These are phyloP conservation scores for Flaveria floridana DNA, from an alignment of 140 eudicot species.

Conservation along the genomic window DNA sequence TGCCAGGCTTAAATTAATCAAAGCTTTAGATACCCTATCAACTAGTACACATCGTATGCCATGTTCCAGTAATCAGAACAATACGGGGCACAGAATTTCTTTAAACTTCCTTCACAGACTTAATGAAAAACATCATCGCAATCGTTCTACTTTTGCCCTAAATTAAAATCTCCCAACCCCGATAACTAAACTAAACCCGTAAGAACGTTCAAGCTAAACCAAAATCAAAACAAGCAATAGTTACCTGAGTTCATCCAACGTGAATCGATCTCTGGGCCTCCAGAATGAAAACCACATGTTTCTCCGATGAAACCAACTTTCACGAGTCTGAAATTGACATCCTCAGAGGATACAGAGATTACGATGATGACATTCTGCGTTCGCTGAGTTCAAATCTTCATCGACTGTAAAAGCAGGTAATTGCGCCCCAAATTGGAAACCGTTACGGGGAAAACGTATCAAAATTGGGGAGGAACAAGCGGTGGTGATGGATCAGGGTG, in stretches of 20 bases:
- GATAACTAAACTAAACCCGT: slow-evolving; percentile 13
- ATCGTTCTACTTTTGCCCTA: slow-evolving; percentile 26
- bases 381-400: slow-evolving; percentile 27
- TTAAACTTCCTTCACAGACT: background rate
- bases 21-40: too few relatives aligned
- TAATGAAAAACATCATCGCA: slow-evolving; percentile 2
- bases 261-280: slow-evolving; percentile 79
- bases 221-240: background rate
- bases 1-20: too few relatives aligned
- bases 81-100: background rate
- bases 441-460: slow-evolving; percentile 20
- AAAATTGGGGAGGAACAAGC: slow-evolving; percentile 18
- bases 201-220: background rate
- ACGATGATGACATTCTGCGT: slow-evolving; percentile 28
- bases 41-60: background rate
- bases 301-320: slow-evolving; percentile 33
- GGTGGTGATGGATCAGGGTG: slow-evolving; percentile 17
- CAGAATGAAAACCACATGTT: slow-evolving; percentile 92
- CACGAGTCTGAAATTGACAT: slow-evolving; percentile 20
- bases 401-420: slow-evolving; percentile 22
- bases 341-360: slow-evolving; percentile 19
- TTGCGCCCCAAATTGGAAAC: slow-evolving; percentile 27
- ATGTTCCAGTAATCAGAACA: background rate
- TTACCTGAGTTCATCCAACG: slow-evolving; percentile 88
- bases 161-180: background rate